These are phyloP conservation scores for Phytophthora tentaculata DNA, from an alignment of 352 stramenopile species.

Conservation along the genomic window DNA sequence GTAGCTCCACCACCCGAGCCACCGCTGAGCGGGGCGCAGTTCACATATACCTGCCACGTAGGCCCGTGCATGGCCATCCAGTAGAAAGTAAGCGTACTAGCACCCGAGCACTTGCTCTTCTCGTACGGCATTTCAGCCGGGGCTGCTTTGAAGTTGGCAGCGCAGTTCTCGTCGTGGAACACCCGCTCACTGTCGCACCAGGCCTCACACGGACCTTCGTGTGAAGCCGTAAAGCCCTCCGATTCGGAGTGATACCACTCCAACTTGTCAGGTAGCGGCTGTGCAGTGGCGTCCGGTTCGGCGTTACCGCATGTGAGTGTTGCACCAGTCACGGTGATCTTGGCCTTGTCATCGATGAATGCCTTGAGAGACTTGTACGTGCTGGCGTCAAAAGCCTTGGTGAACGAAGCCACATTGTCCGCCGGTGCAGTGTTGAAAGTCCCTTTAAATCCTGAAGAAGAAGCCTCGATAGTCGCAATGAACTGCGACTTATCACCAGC, in stretches of 20 bases:
- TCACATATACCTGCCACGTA: conserved; percentile 56
- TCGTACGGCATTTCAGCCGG: conserved; percentile 49
- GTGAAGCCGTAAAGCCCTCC: conserved; percentile 41
- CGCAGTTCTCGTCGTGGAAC: conserved; percentile 46
- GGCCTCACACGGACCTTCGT: conserved; percentile 51
- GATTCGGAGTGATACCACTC: conserved; percentile 38
- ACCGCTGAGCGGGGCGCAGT: conserved; percentile 16
- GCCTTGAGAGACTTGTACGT: conserved; percentile 35
- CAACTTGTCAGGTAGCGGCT: conserved; percentile 30
- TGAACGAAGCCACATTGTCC: conserved; percentile 35
- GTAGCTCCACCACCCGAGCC: conserved; percentile 2
- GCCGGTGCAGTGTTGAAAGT: conserved; percentile 26
- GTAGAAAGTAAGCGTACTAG: conserved; percentile 38
- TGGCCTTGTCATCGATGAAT: conserved; percentile 33
- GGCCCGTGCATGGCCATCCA: conserved; percentile 53
- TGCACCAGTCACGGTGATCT: conserved; percentile 25
- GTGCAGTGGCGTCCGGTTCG: conserved; percentile 28
- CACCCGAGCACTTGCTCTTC: conserved; percentile 34
- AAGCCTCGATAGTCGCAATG: conserved; percentile 40
- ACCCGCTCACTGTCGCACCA: conserved; percentile 51
- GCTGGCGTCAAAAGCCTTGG: conserved; percentile 30
- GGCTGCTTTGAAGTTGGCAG: conserved; percentile 31
- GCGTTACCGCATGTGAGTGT: conserved; percentile 33
- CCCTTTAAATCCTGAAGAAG: conserved; percentile 29
- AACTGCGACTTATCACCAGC: conserved; percentile 30